Evolutionary conservation across 495 filamentous ascomycete species (phyloP).

Genomic region (Neurospora tetrasperma): DNA sequence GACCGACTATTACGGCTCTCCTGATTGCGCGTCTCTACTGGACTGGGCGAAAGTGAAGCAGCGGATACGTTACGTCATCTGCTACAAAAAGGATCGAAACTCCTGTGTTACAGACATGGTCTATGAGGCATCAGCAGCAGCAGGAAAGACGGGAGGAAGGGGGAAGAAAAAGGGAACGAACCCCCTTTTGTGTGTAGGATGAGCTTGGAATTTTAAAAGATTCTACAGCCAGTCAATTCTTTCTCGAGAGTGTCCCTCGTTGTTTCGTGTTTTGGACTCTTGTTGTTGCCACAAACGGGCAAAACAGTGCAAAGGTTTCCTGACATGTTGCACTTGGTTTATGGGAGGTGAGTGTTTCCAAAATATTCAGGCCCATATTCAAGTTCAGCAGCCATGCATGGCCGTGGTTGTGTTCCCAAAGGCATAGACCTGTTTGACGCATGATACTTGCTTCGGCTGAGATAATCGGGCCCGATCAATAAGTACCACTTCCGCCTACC

Average conservation of each 20-base stretch:
- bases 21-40: background rate
- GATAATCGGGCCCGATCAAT: background rate
- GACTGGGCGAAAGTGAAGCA: background rate
- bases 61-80: background rate
- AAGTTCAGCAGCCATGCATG: background rate
- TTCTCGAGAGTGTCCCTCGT: background rate
- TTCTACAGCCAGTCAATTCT: background rate
- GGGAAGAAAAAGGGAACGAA: background rate
- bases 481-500: background rate
- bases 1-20: background rate
- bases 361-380: background rate
- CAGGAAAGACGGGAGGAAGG: background rate
- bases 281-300: background rate
- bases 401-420: too few relatives aligned
- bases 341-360: background rate
- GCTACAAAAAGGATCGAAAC: background rate
- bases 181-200: background rate
- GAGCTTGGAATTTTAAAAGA: background rate
- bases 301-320: background rate
- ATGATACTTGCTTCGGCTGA: background rate
- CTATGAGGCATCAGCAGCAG: background rate
- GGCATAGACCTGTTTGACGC: too few relatives aligned
- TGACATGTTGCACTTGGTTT: background rate
- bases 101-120: background rate
- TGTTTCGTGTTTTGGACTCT: background rate